phyloP scores from a whole-genome alignment of 805 yeast species.

The Candida silvicultrix region DNA sequence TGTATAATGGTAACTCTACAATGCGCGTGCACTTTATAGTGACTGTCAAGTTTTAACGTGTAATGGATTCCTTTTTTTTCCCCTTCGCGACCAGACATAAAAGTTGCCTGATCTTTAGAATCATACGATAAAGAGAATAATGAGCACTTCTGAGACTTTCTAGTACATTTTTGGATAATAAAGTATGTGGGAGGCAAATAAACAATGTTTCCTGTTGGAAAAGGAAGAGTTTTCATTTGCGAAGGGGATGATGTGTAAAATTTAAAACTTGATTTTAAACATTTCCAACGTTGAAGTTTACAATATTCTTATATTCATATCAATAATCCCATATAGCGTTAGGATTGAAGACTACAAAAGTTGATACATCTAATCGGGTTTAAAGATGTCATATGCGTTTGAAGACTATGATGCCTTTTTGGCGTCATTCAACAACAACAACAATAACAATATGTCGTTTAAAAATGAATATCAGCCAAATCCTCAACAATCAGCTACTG shows the following conservation, averaged over 20 bases:
- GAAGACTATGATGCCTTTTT: constrained; percentile 27
- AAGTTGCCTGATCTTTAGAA: constrained; percentile 1
- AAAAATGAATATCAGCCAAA: not conserved
- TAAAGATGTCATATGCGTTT: constrained; percentile 20
- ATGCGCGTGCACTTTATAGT: not conserved
- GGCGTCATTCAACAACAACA: constrained; percentile 18
- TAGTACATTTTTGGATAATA: not conserved
- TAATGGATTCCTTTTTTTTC: not conserved
- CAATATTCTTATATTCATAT: constrained; percentile 1
- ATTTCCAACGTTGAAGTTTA: not conserved
- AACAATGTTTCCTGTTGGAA: not conserved
- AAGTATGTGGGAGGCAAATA: not conserved
- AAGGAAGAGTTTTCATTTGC: not conserved
- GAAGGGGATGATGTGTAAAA: not conserved
- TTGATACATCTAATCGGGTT: not conserved
- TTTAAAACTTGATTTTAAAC: not conserved
- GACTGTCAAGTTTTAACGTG: not conserved
- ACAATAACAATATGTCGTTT: constrained; percentile 2
- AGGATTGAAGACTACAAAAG: too few relatives aligned
- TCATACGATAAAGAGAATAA: not conserved
- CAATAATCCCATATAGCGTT: too few relatives aligned
- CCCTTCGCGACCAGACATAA: not conserved
- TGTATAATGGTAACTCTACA: too few relatives aligned
- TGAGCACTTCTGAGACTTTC: not conserved
- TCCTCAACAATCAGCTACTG: not conserved